Percentiles rank a stretch among this genome's conserved stretches.
Conservation (phyloP, 371 early-diverging fungal species). For the Mortierella sp. region DNA sequence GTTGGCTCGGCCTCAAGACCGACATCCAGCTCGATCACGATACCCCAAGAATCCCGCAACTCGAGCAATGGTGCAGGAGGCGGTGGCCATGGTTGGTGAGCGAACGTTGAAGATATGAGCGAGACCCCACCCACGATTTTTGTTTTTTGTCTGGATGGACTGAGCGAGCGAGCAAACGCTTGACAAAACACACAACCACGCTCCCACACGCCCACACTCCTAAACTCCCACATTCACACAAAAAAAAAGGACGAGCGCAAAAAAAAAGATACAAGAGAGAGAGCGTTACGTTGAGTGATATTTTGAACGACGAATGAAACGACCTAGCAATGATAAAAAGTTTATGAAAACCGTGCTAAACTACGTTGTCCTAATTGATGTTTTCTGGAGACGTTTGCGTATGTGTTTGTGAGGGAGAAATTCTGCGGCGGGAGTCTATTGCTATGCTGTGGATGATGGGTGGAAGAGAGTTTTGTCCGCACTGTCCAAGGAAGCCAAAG, state of each 20-base stretch:
- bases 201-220: no score
- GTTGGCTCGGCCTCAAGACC: slow-evolving; percentile 11
- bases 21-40: slow-evolving; percentile 18
- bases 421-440: background rate
- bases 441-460: background rate
- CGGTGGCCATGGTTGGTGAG: slow-evolving; percentile 18
- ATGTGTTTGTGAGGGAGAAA: background rate
- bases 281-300: background rate
- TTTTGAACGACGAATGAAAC: background rate
- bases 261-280: background rate
- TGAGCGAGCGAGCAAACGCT: background rate
- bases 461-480: slow-evolving; percentile 9
- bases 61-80: slow-evolving; percentile 20
- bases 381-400: background rate
- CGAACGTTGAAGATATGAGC: background rate
- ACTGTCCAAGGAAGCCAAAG: background rate
- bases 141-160: background rate
- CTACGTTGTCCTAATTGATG: background rate
- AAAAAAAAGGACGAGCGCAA: background rate
- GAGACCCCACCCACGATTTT: background rate
- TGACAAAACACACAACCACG: background rate
- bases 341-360: background rate
- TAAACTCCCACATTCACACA: background rate
- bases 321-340: slow-evolving; percentile 6
- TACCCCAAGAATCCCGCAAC: slow-evolving; percentile 34